phyloP scores from a whole-genome alignment of 2,329 filamentous ascomycete species.

The Mariannaea elegans region DNA sequence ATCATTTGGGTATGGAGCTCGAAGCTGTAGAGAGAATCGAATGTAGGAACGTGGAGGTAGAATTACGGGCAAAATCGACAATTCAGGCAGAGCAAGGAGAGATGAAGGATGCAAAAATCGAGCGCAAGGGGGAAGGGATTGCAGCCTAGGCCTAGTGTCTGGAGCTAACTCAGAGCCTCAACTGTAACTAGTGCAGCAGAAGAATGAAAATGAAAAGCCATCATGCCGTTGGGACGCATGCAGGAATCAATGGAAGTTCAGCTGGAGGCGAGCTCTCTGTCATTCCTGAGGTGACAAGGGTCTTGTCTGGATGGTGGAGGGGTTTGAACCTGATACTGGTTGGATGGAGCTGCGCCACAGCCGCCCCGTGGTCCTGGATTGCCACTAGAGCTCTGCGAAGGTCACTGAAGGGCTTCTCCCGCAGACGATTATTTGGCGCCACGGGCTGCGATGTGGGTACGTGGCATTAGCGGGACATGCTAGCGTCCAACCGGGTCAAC shows the following conservation, averaged over 20 bases:
- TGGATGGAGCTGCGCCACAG: slow-evolving; percentile 38
- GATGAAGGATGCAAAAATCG: not conserved
- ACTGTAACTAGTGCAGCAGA: not conserved
- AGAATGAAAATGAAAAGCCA: not conserved
- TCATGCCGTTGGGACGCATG: not conserved
- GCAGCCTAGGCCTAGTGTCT: slow-evolving; percentile 2
- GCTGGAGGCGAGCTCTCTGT: not conserved
- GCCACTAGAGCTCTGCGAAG: slow-evolving; percentile 25
- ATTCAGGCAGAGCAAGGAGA: not conserved
- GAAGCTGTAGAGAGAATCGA: not conserved
- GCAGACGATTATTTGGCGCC: not conserved
- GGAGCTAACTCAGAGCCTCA: not conserved
- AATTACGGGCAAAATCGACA: not conserved
- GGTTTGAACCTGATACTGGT: slow-evolving; percentile 3
- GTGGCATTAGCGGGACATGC: not conserved
- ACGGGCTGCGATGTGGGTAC: not conserved
- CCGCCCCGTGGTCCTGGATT: slow-evolving; percentile 26
- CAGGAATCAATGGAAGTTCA: not conserved
- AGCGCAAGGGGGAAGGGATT: not conserved
- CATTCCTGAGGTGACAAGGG: not conserved
- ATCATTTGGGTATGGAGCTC: slow-evolving; percentile 16
- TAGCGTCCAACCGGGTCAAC: not conserved
- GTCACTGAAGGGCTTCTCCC: not conserved
- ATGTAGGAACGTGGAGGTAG: not conserved
- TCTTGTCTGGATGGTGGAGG: slow-evolving; percentile 5